Percentiles rank a stretch among this genome's conserved stretches.
phyloP scores from a whole-genome alignment of 257 asterid species.

The Vinca minor region DNA sequence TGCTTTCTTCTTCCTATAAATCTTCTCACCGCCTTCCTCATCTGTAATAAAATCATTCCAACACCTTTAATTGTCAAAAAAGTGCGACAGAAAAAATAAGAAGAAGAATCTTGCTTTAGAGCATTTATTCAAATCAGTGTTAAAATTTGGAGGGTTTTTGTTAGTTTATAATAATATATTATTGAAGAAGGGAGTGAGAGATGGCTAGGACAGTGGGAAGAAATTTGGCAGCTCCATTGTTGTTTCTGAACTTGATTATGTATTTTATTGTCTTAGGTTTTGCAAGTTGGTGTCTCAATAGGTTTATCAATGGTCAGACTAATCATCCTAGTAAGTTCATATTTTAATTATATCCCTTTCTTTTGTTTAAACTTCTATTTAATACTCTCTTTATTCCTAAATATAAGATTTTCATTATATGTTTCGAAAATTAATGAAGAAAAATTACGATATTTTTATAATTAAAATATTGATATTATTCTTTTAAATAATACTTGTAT shows the following conservation, averaged over 20 bases:
- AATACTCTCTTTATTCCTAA: too few relatives aligned
- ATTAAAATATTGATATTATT: too few relatives aligned
- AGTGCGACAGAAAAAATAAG: not conserved
- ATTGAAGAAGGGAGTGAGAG: not conserved
- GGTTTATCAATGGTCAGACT: slow-evolving; percentile 70
- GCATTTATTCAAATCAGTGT: too few relatives aligned
- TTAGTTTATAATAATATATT: too few relatives aligned
- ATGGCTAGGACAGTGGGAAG: slow-evolving; percentile 80
- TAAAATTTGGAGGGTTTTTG: too few relatives aligned
- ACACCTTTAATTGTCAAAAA: not conserved
- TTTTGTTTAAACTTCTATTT: too few relatives aligned
- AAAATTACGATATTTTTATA: too few relatives aligned
- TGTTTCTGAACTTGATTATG: slow-evolving; percentile 71
- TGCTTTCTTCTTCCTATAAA: not conserved
- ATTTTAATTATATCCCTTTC: too few relatives aligned
- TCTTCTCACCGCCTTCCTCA: not conserved
- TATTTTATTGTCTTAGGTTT: slow-evolving; percentile 62
- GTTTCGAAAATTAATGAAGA: too few relatives aligned
- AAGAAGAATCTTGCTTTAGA: too few relatives aligned
- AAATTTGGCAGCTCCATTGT: slow-evolving; percentile 65
- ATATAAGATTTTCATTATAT: too few relatives aligned
- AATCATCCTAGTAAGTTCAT: slow-evolving; percentile 76
- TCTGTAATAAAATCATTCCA: slow-evolving; percentile 1
- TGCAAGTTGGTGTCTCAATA: slow-evolving; percentile 80
- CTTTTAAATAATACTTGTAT: too few relatives aligned